These are phyloP conservation scores for Amphicarpaea edgeworthii DNA, from an alignment of 306 rosid genomes.

Conservation along the genomic window DNA sequence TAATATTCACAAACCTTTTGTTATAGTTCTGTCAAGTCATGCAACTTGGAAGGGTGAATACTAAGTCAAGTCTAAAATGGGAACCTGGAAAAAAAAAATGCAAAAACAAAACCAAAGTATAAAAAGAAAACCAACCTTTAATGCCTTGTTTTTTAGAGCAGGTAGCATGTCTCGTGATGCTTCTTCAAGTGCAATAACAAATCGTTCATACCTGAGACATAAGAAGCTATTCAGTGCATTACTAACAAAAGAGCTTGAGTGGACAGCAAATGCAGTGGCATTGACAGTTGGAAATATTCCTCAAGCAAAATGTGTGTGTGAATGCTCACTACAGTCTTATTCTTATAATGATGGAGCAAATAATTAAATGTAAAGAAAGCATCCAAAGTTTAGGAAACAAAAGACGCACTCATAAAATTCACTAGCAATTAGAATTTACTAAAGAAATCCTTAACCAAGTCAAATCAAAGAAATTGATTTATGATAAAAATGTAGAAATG, in stretches of 20 bases:
- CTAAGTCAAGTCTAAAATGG: slow-evolving; percentile 7
- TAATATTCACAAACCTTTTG: not conserved
- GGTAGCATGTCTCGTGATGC: slow-evolving; percentile 96
- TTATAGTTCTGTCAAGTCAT: not conserved
- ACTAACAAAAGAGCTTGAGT: slow-evolving; percentile 32
- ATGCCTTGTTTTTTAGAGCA: slow-evolving; percentile 78
- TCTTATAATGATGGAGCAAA: slow-evolving; percentile 11
- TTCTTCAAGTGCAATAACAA: slow-evolving; percentile 88
- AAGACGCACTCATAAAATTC: not conserved
- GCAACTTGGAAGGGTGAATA: not conserved
- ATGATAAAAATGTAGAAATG: slow-evolving; percentile 16
- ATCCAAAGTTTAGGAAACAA: slow-evolving; percentile 13
- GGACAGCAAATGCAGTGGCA: not conserved
- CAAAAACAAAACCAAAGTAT: not conserved
- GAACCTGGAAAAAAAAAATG: not conserved
- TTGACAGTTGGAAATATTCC: slow-evolving; percentile 6
- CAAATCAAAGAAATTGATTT: slow-evolving; percentile 9
- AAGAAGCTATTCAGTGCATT: slow-evolving; percentile 30
- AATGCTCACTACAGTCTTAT: slow-evolving; percentile 4
- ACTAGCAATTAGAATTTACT: slow-evolving; percentile 26
- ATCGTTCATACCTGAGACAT: slow-evolving; percentile 85
- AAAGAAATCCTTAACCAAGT: not conserved
- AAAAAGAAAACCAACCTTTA: slow-evolving; percentile 68
- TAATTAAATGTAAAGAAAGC: not conserved
- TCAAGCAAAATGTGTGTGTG: not conserved